Conservation (phyloP, 1,284 basidiomycete species). For the Rhodotorula sp. region DNA sequence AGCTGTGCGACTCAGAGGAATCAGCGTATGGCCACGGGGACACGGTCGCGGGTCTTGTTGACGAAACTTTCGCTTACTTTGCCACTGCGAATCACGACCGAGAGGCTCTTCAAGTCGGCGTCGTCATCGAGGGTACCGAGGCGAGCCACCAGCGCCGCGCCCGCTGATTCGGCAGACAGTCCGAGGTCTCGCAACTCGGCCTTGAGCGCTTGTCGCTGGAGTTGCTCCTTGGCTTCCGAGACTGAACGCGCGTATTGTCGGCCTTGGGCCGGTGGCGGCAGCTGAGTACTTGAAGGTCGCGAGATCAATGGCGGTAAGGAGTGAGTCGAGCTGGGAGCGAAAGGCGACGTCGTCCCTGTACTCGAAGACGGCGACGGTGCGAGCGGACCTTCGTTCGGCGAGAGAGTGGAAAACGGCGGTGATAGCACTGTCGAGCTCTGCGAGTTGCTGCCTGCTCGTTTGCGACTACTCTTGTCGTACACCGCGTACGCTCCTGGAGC, state of each 20-base stretch:
- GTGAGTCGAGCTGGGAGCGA: slow-evolving; percentile 16
- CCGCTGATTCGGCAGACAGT: slow-evolving; percentile 31
- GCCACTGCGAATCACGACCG: slow-evolving; percentile 25
- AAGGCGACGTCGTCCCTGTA: slow-evolving; percentile 18
- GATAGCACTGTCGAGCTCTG: background rate
- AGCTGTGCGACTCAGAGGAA: background rate
- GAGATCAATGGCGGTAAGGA: slow-evolving; percentile 35
- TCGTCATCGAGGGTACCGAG: slow-evolving; percentile 20
- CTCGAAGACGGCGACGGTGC: background rate
- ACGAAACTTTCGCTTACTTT: slow-evolving; percentile 25
- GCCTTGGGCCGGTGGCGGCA: slow-evolving; percentile 16
- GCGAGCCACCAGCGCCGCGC: slow-evolving; percentile 32
- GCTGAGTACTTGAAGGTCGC: slow-evolving; percentile 29
- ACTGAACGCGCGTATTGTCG: slow-evolving; percentile 29
- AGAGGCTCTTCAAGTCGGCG: slow-evolving; percentile 23
- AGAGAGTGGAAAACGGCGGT: background rate
- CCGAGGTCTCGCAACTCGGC: slow-evolving; percentile 39
- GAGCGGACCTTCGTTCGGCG: slow-evolving; percentile 1
- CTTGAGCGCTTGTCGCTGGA: slow-evolving; percentile 39
- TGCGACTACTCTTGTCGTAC: slow-evolving; percentile 14
- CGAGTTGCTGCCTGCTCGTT: slow-evolving; percentile 5
- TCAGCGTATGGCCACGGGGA: too few species aligned
- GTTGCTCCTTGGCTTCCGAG: slow-evolving; percentile 32
- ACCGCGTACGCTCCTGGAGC: slow-evolving; percentile 17
- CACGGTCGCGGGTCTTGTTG: too few species aligned